These are phyloP conservation scores for Exophiala dermatitidis DNA, from an alignment of 2,329 filamentous ascomycete genomes.

Conservation along the genomic window DNA sequence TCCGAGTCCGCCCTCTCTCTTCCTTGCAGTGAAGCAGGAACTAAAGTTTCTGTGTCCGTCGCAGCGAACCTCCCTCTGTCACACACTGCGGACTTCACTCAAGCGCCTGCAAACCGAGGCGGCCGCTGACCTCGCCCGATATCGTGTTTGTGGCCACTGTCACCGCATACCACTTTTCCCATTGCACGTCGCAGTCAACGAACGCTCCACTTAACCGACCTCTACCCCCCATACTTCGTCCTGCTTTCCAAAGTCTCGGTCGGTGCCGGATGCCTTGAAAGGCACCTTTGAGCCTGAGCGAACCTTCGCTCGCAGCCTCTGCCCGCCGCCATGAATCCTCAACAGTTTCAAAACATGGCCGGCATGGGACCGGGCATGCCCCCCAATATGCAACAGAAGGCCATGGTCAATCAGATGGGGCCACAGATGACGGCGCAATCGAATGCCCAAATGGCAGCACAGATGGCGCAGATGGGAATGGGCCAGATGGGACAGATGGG, in stretches of 20 bases:
- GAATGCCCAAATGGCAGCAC: slow-evolving; percentile 13
- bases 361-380: slow-evolving; percentile 26
- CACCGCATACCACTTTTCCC: too few relatives aligned
- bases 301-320: slow-evolving; percentile 7
- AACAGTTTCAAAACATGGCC: slow-evolving; percentile 26
- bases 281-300: slow-evolving; percentile 4
- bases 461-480: slow-evolving; percentile 24
- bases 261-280: slow-evolving; percentile 10
- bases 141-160: not conserved
- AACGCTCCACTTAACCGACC: not conserved
- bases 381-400: slow-evolving; percentile 24
- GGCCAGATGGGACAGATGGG: slow-evolving; percentile 21
- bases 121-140: not conserved
- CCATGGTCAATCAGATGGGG: slow-evolving; percentile 22
- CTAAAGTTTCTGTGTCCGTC: not conserved
- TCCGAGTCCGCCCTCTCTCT: not conserved
- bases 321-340: slow-evolving; percentile 23
- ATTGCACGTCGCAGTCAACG: too few relatives aligned
- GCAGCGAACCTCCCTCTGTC: not conserved
- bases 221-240: not conserved
- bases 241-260: not conserved
- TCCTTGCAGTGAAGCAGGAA: not conserved
- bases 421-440: slow-evolving; percentile 16
- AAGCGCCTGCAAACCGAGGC: not conserved
- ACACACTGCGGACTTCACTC: not conserved